A percentile compares a stretch with the other conserved stretches of the same genome.
Conservation (phyloP, 2,329 filamentous ascomycete species). For the Raffaelea albimanens region DNA sequence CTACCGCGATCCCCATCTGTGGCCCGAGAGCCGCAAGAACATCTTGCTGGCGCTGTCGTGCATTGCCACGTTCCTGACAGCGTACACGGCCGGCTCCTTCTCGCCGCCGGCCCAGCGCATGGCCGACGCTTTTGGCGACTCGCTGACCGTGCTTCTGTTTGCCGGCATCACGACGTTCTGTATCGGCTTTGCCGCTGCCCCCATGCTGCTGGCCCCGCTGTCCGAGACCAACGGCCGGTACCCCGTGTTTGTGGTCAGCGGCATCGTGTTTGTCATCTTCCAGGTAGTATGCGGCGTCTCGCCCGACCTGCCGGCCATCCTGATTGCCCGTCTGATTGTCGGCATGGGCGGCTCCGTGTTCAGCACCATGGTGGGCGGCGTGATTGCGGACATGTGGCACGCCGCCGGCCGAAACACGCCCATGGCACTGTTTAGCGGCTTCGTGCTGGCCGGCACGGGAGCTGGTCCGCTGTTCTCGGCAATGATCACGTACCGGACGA, state of each 20-base stretch:
- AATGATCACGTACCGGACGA: slow-evolving; percentile 55
- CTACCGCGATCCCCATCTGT: slow-evolving; percentile 63
- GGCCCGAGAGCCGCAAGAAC: slow-evolving; percentile 60
- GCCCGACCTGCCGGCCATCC: slow-evolving; percentile 59
- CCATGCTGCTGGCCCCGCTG: slow-evolving; percentile 82
- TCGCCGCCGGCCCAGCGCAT: slow-evolving; percentile 60
- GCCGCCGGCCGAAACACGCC: slow-evolving; percentile 73
- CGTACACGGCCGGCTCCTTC: slow-evolving; percentile 74
- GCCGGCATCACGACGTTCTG: slow-evolving; percentile 77
- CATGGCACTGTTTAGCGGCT: slow-evolving; percentile 81
- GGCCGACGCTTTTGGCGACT: slow-evolving; percentile 54
- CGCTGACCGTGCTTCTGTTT: slow-evolving; percentile 48
- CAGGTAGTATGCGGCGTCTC: slow-evolving; percentile 68
- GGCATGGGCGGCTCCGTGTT: slow-evolving; percentile 73
- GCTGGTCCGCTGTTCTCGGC: slow-evolving; percentile 65
- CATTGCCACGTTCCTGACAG: slow-evolving; percentile 64
- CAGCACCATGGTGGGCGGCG: slow-evolving; percentile 85
- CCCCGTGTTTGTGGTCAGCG: slow-evolving; percentile 69
- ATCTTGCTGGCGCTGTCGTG: slow-evolving; percentile 66
- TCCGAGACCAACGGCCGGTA: slow-evolving; percentile 82
- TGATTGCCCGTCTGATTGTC: slow-evolving; percentile 65
- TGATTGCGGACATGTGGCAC: slow-evolving; percentile 78
- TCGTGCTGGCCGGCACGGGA: slow-evolving; percentile 70
- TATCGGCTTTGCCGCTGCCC: slow-evolving; percentile 67
- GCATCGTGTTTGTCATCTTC: slow-evolving; percentile 60